phyloP scores from a whole-genome alignment of 768 basidiomycete species.

The Hygrophoropsis aurantiaca region DNA sequence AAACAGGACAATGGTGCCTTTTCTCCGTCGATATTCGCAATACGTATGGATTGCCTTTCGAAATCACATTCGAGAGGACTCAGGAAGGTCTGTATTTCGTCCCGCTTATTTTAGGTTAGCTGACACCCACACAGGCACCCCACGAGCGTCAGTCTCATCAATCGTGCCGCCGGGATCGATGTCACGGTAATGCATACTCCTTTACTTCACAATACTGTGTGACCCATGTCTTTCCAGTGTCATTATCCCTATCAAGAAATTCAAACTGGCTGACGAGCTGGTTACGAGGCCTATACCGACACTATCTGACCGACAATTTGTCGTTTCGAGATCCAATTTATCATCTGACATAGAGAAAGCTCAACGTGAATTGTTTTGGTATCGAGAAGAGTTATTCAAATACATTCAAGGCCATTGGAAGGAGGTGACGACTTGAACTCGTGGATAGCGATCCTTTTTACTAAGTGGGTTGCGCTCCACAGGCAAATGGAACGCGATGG shows the following conservation, averaged over 20 bases:
- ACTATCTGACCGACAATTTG: conserved; percentile 86
- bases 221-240: conserved; percentile 40
- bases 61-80: conserved; percentile 71
- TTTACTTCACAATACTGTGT: conserved; percentile 1
- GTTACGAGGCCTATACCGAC: conserved; percentile 76
- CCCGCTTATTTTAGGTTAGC: not conserved
- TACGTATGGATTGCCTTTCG: conserved; percentile 88
- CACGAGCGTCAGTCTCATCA: conserved; percentile 44
- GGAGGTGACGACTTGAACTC: conserved; percentile 57
- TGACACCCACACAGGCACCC: conserved; percentile 33
- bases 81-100: conserved; percentile 52
- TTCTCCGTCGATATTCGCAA: conserved; percentile 91
- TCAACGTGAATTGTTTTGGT: conserved; percentile 92
- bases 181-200: conserved; percentile 54
- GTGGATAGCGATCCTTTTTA: not conserved
- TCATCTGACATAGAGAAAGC: conserved; percentile 55
- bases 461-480: not conserved
- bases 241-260: conserved; percentile 70
- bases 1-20: conserved; percentile 75
- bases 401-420: conserved; percentile 73
- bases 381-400: conserved; percentile 83
- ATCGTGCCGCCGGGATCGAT: conserved; percentile 88
- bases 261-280: conserved; percentile 57
- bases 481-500: conserved; percentile 78
- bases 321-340: conserved; percentile 73